Base-by-base conservation (phyloP, 306 rosid species). In the Chamaecrista fasciculata region DNA sequence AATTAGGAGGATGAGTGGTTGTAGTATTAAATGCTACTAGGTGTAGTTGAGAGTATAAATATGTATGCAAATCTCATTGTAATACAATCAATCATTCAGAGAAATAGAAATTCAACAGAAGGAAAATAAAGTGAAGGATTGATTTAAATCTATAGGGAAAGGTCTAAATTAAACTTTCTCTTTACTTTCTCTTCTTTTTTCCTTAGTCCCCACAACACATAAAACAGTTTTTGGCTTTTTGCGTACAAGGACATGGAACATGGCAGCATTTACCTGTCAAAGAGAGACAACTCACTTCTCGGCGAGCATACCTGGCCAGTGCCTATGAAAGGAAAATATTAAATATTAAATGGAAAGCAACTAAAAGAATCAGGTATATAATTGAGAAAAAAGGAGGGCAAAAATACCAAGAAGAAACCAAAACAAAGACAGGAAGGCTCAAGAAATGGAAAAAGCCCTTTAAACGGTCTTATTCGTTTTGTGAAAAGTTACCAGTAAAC, bases 261-360 rank as follows among this genome's bases (percentile, higher is more conserved):
- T 36, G 53, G 48, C 43, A 52, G 71, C 51, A 53, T 16, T 58
- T 82, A 88, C 98, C 97, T 67, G 98, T 91, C 72, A 91, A 81
- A 40, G 96, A 88, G 80, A 94, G 74, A 76, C 97, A 94, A 75
- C 83, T 78, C 78, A 73, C 86, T 94, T 88, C 92, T 33, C 86
- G 86, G 18, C 84, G 89, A 78, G 84, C 84, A 74, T 94, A 94
- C 77, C 97, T 86, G 47, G 95, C 88, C 92, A 94, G 69, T 16
- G 97, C 97, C 99, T 94, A 73, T 68, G 76, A 29, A 67, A 62
- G 59, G 37, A 67, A 62, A 62, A 47, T 44, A 37, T 40, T 50
- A 33, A 74, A n/a, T n/a, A n/a, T 60, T 55, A 74, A 43, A 52
- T 10, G 52, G 43, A n/a, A 71, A 56, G 59, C 26, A 46, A 50